Conservation (phyloP, 768 basidiomycete genomes). For the Trametes maxima region DNA sequence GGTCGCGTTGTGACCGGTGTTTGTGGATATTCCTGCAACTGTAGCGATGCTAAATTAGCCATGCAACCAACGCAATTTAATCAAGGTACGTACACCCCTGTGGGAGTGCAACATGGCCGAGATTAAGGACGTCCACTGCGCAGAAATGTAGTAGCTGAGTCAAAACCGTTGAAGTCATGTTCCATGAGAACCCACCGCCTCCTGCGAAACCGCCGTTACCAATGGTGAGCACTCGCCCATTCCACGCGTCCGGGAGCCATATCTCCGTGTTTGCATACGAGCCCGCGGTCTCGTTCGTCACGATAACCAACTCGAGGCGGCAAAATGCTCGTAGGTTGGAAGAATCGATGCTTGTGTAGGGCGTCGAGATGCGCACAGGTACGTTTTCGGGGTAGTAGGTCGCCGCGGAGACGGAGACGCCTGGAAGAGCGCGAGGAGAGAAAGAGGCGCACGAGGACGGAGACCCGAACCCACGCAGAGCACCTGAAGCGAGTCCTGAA, state of each 20-base stretch:
- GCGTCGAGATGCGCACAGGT: slow-evolving; percentile 15
- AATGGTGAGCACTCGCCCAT: slow-evolving; percentile 26
- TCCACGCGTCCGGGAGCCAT: slow-evolving; percentile 32
- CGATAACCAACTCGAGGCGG: slow-evolving; percentile 26
- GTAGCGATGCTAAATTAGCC: background rate
- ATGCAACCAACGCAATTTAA: no score
- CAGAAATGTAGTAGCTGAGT: background rate
- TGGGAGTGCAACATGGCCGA: slow-evolving; percentile 17
- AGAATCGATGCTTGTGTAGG: no score
- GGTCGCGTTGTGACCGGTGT: slow-evolving; percentile 22
- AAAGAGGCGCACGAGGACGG: slow-evolving; percentile 8
- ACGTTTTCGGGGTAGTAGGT: slow-evolving; percentile 20
- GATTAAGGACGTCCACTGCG: slow-evolving; percentile 21
- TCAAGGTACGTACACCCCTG: slow-evolving; percentile 23
- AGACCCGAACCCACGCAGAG: no score
- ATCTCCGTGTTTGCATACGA: slow-evolving; percentile 24
- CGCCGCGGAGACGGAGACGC: slow-evolving; percentile 1
- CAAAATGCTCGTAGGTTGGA: slow-evolving; percentile 19
- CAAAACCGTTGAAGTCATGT: background rate
- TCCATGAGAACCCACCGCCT: slow-evolving; percentile 17
- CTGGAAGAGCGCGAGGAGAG: background rate
- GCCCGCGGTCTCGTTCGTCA: slow-evolving; percentile 27
- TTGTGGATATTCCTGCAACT: slow-evolving; percentile 29
- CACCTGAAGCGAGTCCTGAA: no score
- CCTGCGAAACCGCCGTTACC: slow-evolving; percentile 33